Percentiles rank a stretch among this genome's conserved stretches.
These are phyloP conservation scores for Helotiales sp. DNA, from an alignment of 2,329 filamentous ascomycete genomes.

Conservation along the genomic window DNA sequence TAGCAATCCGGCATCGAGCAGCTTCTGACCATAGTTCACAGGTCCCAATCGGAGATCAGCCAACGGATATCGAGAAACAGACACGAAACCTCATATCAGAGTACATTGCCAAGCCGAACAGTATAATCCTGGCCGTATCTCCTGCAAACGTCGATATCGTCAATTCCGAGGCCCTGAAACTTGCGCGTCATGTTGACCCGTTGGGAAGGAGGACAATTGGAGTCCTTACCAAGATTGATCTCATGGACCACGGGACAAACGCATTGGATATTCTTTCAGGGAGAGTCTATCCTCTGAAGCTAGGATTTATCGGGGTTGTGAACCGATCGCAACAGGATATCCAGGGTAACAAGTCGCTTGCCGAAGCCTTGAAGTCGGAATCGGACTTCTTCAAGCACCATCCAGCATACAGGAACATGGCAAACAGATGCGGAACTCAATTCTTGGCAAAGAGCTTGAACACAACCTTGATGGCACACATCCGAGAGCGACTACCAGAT, in stretches of 20 bases:
- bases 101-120: constrained; percentile 99
- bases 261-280: constrained; percentile 97
- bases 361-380: constrained; percentile 87
- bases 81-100: constrained; percentile 94
- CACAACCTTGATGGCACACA: constrained; percentile 92
- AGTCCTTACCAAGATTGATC: constrained; percentile 92
- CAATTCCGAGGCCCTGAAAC: constrained; percentile 95
- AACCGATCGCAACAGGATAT: constrained; percentile 99
- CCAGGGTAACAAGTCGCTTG: constrained; percentile 90
- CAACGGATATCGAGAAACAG: constrained; percentile 97
- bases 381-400: constrained; percentile 96
- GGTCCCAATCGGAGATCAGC: constrained; percentile 97
- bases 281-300: constrained; percentile 91
- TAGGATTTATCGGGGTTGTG: constrained; percentile 97
- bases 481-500: constrained; percentile 91
- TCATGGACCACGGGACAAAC: constrained; percentile 99
- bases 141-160: constrained; percentile 98
- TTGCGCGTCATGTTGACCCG: constrained; percentile 94
- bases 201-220: constrained; percentile 94
- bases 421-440: constrained; percentile 87
- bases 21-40: constrained; percentile 35
- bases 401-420: constrained; percentile 95
- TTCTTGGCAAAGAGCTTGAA: constrained; percentile 94
- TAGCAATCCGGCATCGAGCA: background rate
- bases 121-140: constrained; percentile 93